Evolutionary conservation across 495 filamentous ascomycete species (phyloP).

Genomic region (Xylaria bambusicola): DNA sequence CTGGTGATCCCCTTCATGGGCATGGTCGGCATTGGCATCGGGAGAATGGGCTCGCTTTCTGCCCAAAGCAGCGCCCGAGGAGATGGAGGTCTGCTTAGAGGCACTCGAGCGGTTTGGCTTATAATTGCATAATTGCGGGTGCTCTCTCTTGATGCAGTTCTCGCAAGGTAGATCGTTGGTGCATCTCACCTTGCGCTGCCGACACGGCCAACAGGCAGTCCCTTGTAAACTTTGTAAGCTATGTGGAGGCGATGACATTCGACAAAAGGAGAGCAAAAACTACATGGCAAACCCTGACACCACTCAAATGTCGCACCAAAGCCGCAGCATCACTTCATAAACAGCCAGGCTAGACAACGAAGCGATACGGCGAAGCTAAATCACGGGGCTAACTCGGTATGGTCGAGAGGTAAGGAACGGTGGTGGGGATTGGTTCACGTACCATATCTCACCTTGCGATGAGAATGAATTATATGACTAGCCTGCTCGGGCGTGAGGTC

Average conservation of each 20-base stretch:
- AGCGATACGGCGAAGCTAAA: neutral
- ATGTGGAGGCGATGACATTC: neutral
- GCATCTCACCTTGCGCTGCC: slow-evolving; percentile 74
- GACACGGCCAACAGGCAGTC: slow-evolving; percentile 71
- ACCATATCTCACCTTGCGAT: slow-evolving; percentile 62
- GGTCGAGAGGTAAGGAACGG: neutral
- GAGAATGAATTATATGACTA: slow-evolving; percentile 60
- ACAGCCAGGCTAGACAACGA: neutral
- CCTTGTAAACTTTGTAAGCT: slow-evolving; percentile 39
- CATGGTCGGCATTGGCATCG: slow-evolving; percentile 37
- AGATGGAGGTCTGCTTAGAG: slow-evolving; percentile 40
- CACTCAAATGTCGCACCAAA: neutral
- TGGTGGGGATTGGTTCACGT: slow-evolving; percentile 27
- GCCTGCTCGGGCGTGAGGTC: slow-evolving; percentile 59
- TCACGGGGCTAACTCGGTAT: neutral
- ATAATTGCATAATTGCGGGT: slow-evolving; percentile 71
- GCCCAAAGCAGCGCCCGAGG: slow-evolving; percentile 33
- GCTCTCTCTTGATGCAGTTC: slow-evolving; percentile 72
- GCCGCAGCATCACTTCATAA: neutral
- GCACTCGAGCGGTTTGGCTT: slow-evolving; percentile 66
- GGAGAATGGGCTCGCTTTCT: slow-evolving; percentile 52
- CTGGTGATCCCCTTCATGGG: slow-evolving; percentile 43
- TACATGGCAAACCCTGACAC: neutral
- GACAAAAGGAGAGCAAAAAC: neutral
- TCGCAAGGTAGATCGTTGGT: slow-evolving; percentile 73